Conservation (phyloP, 1,284 basidiomycete species). For the Exsudoporus floridanus region DNA sequence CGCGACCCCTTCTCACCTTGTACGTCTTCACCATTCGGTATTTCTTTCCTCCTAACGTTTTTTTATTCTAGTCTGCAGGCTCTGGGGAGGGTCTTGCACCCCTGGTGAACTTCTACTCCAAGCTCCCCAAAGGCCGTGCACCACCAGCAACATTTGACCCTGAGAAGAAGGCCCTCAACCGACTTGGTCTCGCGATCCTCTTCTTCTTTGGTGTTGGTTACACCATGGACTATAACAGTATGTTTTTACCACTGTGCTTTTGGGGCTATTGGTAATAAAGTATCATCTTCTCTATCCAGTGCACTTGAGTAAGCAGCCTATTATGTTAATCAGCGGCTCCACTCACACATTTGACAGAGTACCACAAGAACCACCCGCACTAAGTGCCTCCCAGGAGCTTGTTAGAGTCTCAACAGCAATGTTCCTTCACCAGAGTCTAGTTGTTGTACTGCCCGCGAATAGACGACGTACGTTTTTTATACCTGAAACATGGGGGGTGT, state of each 20-base stretch:
- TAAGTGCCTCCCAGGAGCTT: slow-evolving; percentile 33
- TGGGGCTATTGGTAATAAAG: slow-evolving; percentile 2
- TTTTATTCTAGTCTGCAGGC: slow-evolving; percentile 61
- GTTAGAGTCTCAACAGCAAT: neutral
- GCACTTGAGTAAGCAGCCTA: slow-evolving; percentile 67
- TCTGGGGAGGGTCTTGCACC: slow-evolving; percentile 76
- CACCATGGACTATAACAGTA: slow-evolving; percentile 89
- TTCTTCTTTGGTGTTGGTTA: slow-evolving; percentile 83
- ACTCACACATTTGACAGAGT: slow-evolving; percentile 51
- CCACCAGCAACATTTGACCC: slow-evolving; percentile 66
- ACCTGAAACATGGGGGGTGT: slow-evolving; percentile 6
- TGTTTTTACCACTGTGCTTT: slow-evolving; percentile 38
- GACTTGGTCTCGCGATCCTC: slow-evolving; percentile 70
- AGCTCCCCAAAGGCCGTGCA: slow-evolving; percentile 79
- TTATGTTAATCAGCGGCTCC: slow-evolving; percentile 8
- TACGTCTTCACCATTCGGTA: slow-evolving; percentile 40
- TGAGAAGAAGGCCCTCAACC: slow-evolving; percentile 83
- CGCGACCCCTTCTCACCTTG: slow-evolving; percentile 85
- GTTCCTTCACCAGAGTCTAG: slow-evolving; percentile 11
- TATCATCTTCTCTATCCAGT: slow-evolving; percentile 43
- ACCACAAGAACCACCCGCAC: slow-evolving; percentile 86
- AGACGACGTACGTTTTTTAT: slow-evolving; percentile 21
- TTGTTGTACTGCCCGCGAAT: slow-evolving; percentile 27
- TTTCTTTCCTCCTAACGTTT: neutral
- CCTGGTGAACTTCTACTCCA: slow-evolving; percentile 93